phyloP scores from a whole-genome alignment of 1,139 yeast species.

The Yamadazyma sp. region DNA sequence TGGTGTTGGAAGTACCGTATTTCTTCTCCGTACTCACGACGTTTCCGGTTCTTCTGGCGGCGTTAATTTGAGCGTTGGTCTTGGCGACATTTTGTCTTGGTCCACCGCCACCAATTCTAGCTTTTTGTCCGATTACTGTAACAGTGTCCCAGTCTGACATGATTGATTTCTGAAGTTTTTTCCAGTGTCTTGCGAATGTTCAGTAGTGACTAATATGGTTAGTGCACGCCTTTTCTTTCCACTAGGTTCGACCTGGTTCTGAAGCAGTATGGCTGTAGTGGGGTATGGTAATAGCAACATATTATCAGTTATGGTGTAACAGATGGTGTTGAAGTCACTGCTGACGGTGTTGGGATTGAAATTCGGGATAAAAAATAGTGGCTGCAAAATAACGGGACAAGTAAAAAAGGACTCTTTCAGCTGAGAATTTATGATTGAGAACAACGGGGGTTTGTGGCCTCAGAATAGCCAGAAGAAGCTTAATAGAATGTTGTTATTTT shows the following conservation, averaged over 20 bases:
- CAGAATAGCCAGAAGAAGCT: no score
- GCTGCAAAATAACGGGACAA: no score
- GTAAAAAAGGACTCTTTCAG: no score
- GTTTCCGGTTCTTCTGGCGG: slow-evolving; percentile 88
- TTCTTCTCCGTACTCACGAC: slow-evolving; percentile 93
- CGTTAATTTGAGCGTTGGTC: slow-evolving; percentile 76
- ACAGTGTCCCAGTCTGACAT: slow-evolving; percentile 86
- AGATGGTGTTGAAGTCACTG: no score
- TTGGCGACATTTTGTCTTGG: slow-evolving; percentile 86
- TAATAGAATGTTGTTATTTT: no score
- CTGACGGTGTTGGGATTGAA: no score
- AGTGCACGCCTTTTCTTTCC: slow-evolving; percentile 1
- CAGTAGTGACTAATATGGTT: slow-evolving; percentile 3
- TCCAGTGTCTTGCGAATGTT: slow-evolving; percentile 1
- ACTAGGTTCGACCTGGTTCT: not conserved
- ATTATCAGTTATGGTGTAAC: no score
- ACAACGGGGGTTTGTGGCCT: no score
- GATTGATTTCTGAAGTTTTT: slow-evolving; percentile 7
- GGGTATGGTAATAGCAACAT: not conserved
- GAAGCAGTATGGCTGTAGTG: not conserved
- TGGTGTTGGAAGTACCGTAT: slow-evolving; percentile 68
- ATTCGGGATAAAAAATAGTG: no score
- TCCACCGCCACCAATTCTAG: slow-evolving; percentile 85
- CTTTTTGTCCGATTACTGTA: slow-evolving; percentile 84
- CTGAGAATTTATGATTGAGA: no score